These are phyloP conservation scores for Pseudogymnoascus sp. DNA, from an alignment of 2,329 filamentous ascomycete species.

Conservation along the genomic window DNA sequence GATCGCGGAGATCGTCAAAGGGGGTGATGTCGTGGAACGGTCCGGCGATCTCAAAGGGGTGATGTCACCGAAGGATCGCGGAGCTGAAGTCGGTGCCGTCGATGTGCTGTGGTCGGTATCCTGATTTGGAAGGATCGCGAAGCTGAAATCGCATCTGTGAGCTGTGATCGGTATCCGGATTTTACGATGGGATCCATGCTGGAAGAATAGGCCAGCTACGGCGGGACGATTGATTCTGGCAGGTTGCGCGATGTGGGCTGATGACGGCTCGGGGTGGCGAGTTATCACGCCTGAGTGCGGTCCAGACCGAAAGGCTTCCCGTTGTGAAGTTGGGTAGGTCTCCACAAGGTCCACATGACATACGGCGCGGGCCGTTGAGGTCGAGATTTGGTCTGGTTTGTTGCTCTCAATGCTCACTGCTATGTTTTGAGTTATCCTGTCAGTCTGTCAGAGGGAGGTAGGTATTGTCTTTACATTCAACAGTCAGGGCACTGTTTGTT, in stretches of 20 bases:
- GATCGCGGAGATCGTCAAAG: background rate
- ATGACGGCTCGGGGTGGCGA: background rate
- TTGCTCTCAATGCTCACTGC: background rate
- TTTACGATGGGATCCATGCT: background rate
- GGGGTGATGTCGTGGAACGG: background rate
- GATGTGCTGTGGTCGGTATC: background rate
- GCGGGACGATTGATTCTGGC: background rate
- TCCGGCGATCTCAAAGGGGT: background rate
- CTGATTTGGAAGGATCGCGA: background rate
- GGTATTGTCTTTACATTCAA: too few relatives aligned
- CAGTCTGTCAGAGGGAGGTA: background rate
- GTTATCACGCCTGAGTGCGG: background rate
- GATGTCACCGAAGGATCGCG: background rate
- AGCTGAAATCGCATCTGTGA: background rate
- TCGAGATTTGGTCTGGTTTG: background rate
- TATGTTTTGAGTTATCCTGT: background rate
- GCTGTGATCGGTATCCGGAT: background rate
- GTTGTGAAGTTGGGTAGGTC: background rate
- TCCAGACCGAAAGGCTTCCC: background rate
- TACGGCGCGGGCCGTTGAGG: background rate
- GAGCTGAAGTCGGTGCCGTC: background rate
- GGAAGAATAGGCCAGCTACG: background rate
- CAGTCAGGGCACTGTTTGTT: background rate
- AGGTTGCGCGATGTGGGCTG: background rate
- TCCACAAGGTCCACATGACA: background rate